Evolutionary conservation across 805 yeast species (phyloP).

Genomic region (Zygotorulaspora sp.): DNA sequence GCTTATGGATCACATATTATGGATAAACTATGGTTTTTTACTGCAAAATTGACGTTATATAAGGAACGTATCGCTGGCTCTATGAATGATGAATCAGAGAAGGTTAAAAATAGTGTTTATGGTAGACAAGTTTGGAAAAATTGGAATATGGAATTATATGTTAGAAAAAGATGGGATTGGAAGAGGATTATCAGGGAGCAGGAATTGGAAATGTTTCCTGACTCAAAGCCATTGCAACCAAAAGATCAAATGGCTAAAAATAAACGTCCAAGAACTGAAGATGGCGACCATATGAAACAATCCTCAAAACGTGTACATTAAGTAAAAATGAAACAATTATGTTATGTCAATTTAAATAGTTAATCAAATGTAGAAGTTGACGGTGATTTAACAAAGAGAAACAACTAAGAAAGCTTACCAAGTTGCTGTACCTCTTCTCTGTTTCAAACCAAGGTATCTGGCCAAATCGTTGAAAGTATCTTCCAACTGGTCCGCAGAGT

Average conservation of each 20-base stretch:
- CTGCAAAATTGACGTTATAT: slow-evolving; percentile 70
- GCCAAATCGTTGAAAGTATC: slow-evolving; percentile 61
- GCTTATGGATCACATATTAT: slow-evolving; percentile 89
- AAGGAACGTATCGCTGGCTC: slow-evolving; percentile 81
- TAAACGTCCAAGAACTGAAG: slow-evolving; percentile 9
- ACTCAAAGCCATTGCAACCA: slow-evolving; percentile 33
- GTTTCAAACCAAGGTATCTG: slow-evolving; percentile 58
- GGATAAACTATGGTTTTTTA: slow-evolving; percentile 78
- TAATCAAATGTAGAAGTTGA: too few relatives aligned
- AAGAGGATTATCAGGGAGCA: slow-evolving; percentile 55
- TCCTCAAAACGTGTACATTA: slow-evolving; percentile 9
- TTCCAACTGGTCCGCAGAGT: slow-evolving; percentile 46
- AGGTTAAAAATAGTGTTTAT: slow-evolving; percentile 77
- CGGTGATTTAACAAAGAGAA: too few relatives aligned
- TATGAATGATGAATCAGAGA: slow-evolving; percentile 52
- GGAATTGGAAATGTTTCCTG: slow-evolving; percentile 41
- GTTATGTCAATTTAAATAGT: too few relatives aligned
- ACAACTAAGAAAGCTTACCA: slow-evolving; percentile 48
- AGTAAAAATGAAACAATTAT: too few relatives aligned
- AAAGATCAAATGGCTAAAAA: slow-evolving; percentile 8
- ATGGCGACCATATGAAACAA: slow-evolving; percentile 1
- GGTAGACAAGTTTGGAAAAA: slow-evolving; percentile 94
- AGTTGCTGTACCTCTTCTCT: slow-evolving; percentile 47
- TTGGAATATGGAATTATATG: slow-evolving; percentile 81
- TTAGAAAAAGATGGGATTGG: slow-evolving; percentile 79